Base-by-base conservation (phyloP, 1,139 yeast species). In the Blastobotrys apis region DNA sequence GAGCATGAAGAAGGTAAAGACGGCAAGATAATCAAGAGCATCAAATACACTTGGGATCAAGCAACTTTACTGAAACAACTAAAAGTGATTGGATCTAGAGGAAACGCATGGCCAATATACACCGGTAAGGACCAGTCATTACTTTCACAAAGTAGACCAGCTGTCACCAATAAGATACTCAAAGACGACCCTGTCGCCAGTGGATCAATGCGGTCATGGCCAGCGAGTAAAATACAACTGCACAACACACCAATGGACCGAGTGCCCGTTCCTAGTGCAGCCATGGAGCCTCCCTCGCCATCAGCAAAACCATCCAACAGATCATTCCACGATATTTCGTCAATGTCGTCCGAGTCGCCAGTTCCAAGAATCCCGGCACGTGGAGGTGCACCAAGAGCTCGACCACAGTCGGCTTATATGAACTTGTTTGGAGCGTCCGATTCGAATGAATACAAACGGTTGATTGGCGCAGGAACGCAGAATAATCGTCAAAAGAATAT, bases 81-180 rank as follows among this genome's bases (percentile, higher is more conserved):
- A 33, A 58, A 54, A 36, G 53, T 59, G 23, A 59, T 60, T 41
- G 63, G 64, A 22, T 31, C 53, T 9, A 49, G 62, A 17, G 64
- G 62, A 12, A 55, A 58, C 29, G 53, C 54, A 29, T 60, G 64
- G 63, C 64, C 64, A 6, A 57, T 60, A 12, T 52, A 47, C 41
- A 37, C 42, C 13, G 64, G 64, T 15, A 37, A 45, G 22, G 54
- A 54, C 31, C 63, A 57, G 33, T 32, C 27, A 9, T n/a, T 35
- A 23, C 27, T 39, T 12, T 29, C 43, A 12, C 25, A 22, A 9
- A 19, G 34, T n/a, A 33, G 12, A 23, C 43, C 43, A 19, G 13
- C 19, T 3, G 33, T 39, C 9, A 39, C 35, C 22, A 31, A 27
- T 15, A 35, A 29, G 23, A 34, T 21, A n/a, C 31, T 23, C 27